phyloP scores from a whole-genome alignment of 306 rosid species.

The Cucumis cinereus region DNA sequence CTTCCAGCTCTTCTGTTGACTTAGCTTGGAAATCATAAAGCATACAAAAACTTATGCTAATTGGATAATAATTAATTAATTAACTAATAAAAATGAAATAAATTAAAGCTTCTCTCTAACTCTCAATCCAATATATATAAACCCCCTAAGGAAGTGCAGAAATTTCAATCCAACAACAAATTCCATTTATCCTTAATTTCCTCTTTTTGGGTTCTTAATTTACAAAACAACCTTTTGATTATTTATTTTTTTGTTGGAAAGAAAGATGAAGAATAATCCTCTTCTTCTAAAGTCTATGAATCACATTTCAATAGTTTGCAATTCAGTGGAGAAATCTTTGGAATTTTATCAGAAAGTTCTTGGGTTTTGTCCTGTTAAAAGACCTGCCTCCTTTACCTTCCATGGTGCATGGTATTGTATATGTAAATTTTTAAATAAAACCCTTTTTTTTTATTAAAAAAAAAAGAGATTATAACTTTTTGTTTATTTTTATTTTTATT shows the following conservation, averaged over 20 bases:
- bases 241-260: background rate
- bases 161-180: background rate
- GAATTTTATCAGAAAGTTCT: slow-evolving; percentile 53
- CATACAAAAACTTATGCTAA: background rate
- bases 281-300: slow-evolving; percentile 60
- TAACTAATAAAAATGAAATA: background rate
- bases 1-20: background rate
- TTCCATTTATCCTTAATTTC: background rate
- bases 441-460: background rate
- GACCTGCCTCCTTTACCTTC: slow-evolving; percentile 34
- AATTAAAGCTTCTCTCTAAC: background rate
- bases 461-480: background rate
- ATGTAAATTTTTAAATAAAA: background rate
- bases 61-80: background rate
- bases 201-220: background rate
- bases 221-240: background rate
- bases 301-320: slow-evolving; percentile 61
- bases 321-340: slow-evolving; percentile 49
- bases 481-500: background rate
- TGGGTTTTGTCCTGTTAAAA: slow-evolving; percentile 42
- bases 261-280: slow-evolving; percentile 29
- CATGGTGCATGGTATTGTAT: slow-evolving; percentile 34
- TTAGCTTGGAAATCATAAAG: background rate
- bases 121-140: background rate
- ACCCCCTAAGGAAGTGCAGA: background rate